Base-by-base conservation (phyloP, 768 basidiomycete genomes). In the Hydnomerulius pinastri region DNA sequence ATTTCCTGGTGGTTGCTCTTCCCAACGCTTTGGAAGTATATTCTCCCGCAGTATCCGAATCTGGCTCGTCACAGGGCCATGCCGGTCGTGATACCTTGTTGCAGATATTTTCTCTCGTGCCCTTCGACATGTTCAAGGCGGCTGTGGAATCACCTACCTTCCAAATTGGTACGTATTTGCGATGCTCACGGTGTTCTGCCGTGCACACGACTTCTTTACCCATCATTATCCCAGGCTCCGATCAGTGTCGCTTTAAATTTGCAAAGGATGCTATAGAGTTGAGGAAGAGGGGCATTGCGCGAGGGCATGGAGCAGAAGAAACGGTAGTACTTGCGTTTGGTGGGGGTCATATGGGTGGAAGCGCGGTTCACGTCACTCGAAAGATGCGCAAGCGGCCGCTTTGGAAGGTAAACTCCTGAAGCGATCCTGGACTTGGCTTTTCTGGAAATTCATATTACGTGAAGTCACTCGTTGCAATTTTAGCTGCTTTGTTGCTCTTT, bases 311-410 rank as follows among this genome's bases (percentile, higher is more conserved):
- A 48, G 83, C 82, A 52, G 89, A 90, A 68, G 92, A 94, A 71
- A 90, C 89, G n/a, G 92, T 95, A 36, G 92, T 96, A 45, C 76
- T 95, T 58, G 91, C 90, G 30, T 92, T 94, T 71, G 89, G 89
- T 50, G 87, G 83, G 54, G 77, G 75, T 58, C 84, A 76, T 57
- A 76, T 75, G 69, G 84, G 77, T 43, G 82, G 79, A 50, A 91
- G 85, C 61, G 82, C 87, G 47, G 90, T 95, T 59, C 90, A 92
- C 68, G 78, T 96, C 64, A 92, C 92, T 39, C 82, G 91, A 57
- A 93, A 94, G 72, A 74, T 86, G 75, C 87, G 86, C 71, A 88
- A 86, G 63, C 88, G 83, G 43, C 89, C 88, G 47, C 78, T 93
- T 62, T 90, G 82, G 74, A 85, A 81, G 62, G 90, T 92, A 20